Percentiles rank a stretch among this genome's conserved stretches.
Evolutionary conservation across 192 early-diverging fungal genomes (phyloP).

Genomic region (Backusella tarrabulga): DNA sequence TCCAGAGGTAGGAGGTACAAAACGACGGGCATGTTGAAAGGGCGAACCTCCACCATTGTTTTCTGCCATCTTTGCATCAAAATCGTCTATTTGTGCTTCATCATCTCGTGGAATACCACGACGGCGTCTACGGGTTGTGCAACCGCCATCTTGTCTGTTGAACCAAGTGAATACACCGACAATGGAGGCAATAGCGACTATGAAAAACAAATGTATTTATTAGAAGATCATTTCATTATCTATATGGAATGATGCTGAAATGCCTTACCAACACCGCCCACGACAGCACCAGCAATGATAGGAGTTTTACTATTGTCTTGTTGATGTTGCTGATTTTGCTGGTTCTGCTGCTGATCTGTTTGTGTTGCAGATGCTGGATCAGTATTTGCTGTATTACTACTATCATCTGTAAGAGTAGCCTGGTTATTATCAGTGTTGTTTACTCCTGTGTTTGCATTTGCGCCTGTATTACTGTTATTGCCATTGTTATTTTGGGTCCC

Average conservation of each 20-base stretch:
- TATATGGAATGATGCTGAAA: neutral
- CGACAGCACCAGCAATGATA: conserved; percentile 15
- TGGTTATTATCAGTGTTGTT: neutral
- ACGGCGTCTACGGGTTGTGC: conserved; percentile 10
- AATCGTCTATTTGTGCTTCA: conserved; percentile 12
- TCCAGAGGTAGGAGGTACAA: conserved; percentile 12
- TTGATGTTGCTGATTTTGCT: neutral
- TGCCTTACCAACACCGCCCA: conserved; percentile 12
- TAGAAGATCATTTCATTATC: neutral
- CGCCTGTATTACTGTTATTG: neutral
- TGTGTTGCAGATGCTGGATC: neutral
- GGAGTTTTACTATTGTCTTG: neutral
- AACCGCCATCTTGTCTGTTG: conserved; percentile 30
- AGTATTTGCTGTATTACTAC: neutral
- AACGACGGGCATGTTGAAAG: conserved; percentile 18
- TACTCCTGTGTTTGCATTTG: neutral
- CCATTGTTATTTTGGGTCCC: neutral
- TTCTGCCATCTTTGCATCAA: conserved; percentile 23
- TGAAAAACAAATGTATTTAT: neutral
- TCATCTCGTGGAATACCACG: conserved; percentile 3
- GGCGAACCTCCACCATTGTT: conserved; percentile 9
- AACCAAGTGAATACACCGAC: conserved; percentile 31
- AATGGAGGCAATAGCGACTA: conserved; percentile 32
- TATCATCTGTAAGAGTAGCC: neutral
- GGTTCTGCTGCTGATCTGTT: neutral